These are phyloP conservation scores for Lactifluus piperatus DNA, from an alignment of 768 basidiomycete species.

Conservation along the genomic window DNA sequence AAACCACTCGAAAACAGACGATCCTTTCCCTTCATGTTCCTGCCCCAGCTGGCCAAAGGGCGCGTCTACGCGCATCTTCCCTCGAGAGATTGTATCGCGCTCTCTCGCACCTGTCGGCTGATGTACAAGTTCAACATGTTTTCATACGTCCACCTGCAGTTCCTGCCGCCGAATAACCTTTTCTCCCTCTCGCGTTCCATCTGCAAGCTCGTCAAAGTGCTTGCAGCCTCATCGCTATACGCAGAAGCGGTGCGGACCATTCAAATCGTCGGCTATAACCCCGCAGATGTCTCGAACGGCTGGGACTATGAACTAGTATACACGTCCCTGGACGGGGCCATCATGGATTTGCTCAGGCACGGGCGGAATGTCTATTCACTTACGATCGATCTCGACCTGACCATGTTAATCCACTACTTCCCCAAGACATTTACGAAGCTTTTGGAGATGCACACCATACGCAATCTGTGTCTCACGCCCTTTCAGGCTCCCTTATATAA, in stretches of 20 bases:
- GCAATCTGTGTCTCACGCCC: neutral
- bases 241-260: conserved; percentile 5
- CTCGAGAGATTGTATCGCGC: conserved; percentile 6
- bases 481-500: neutral
- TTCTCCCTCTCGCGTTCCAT: conserved; percentile 4
- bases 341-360: neutral
- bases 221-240: conserved; percentile 2
- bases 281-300: neutral
- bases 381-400: neutral
- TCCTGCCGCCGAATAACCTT: conserved; percentile 9
- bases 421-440: neutral
- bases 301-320: neutral
- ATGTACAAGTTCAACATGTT: conserved; percentile 9
- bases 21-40: neutral
- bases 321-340: neutral
- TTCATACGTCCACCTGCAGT: conserved; percentile 8
- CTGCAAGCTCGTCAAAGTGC: neutral
- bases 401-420: neutral
- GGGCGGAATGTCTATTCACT: neutral
- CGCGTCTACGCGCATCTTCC: neutral
- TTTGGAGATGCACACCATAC: conserved; percentile 4
- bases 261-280: neutral
- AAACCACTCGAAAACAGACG: neutral
- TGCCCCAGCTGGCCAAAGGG: conserved; percentile 2
- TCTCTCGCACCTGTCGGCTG: conserved; percentile 7